Evolutionary conservation across 305 asterid genomes (phyloP), one percentile per base, ranked within the genome.

Genomic region (Rubia balearica): DNA sequence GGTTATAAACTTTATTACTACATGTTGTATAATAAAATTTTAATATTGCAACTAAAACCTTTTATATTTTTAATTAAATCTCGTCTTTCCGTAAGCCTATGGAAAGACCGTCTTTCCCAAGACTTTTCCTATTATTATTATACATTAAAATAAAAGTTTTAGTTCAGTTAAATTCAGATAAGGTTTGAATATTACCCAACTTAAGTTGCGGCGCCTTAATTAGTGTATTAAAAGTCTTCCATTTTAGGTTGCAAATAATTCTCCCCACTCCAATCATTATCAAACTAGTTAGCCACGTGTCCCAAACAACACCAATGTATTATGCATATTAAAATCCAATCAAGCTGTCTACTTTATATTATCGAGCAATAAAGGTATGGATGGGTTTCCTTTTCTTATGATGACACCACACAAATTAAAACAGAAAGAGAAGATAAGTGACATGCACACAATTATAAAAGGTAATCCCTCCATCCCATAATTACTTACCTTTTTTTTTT

Each of bases 371-470:
- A 40, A 65, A 55, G 65, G 65, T 6, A 11, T 74, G 16, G 42
- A 55, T 27, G 46, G n/a, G 8, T 67, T 61, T 74, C 55, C 59
- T 77, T 80, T 60, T 71, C 48, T 73, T 84, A 83, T 75, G 61
- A 73, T 62, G 86, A 83, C 88, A 85, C 53, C 51, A 67, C 12
- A 56, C 14, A 6, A 56, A 56, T 6, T 56, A 65, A 49, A 49
- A 63, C 7, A 64, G 49, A 43, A 45, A 43, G 43, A 61, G 51
- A 14, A 14, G 13, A 60, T 46, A 55, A 17, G 57, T 42, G 67
- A 40, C 13, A 70, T 70, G 51, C 66, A 66, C 46, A n/a, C 70
- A 55, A 70, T 0, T 59, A 55, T n/a, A n/a, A n/a, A n/a, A n/a
- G n/a, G n/a, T n/a, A n/a, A n/a, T n/a, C n/a, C n/a, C n/a, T n/a